Conservation (phyloP, 2,329 filamentous ascomycete species). For the Alternaria arborescens region DNA sequence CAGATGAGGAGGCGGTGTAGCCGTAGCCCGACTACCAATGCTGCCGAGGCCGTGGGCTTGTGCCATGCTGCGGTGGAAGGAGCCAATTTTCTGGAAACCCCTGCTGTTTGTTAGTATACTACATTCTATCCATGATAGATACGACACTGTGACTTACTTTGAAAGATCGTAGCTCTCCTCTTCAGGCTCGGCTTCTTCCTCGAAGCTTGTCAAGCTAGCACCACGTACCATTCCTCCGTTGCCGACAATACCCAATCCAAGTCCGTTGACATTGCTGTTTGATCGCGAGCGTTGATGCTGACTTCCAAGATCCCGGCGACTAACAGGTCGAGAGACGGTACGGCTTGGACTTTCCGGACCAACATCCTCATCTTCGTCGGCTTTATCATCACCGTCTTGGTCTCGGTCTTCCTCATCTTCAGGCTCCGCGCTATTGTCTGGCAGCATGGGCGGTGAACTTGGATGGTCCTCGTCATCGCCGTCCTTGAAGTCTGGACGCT, state of each 20-base stretch:
- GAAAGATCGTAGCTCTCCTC: conserved; percentile 60
- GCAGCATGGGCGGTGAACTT: conserved; percentile 46
- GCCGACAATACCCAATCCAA: conserved; percentile 28
- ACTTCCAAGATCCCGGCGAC: conserved; percentile 39
- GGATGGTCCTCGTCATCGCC: conserved; percentile 44
- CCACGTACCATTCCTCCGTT: conserved; percentile 48
- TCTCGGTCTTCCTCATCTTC: conserved; percentile 45
- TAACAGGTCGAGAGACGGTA: conserved; percentile 47
- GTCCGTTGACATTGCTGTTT: conserved; percentile 43
- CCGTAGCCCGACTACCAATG: conserved; percentile 17
- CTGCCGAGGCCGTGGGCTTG: conserved; percentile 41
- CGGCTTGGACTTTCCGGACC: conserved; percentile 47
- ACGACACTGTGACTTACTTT: conserved; percentile 51
- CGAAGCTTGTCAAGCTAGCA: conserved; percentile 46
- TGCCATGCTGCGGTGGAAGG: conserved; percentile 53
- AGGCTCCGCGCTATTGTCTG: conserved; percentile 34
- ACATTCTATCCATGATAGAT: fast-evolving
- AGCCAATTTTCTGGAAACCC: conserved; percentile 60
- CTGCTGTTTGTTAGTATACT: conserved; percentile 43
- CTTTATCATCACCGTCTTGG: conserved; percentile 43
- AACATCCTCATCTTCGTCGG: conserved; percentile 46
- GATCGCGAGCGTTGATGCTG: conserved; percentile 41
- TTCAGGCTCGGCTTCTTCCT: conserved; percentile 54
- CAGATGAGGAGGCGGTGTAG: conserved; percentile 23
- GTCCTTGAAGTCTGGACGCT: conserved; percentile 43